Evolutionary conservation across 2,329 filamentous ascomycete species (phyloP).

Genomic region (Sodiomyces alkalinus): DNA sequence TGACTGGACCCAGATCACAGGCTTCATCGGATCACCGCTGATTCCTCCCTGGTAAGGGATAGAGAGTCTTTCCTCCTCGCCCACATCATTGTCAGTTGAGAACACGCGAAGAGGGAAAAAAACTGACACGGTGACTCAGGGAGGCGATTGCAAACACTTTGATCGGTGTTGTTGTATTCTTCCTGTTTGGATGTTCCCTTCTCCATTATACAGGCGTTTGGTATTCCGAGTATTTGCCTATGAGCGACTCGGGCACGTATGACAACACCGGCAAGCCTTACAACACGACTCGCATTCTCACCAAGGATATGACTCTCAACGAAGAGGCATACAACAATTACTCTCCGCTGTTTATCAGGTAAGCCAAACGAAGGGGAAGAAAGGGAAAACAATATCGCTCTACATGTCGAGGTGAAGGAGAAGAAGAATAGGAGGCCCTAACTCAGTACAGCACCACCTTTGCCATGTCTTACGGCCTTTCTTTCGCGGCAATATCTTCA

Average conservation of each 20-base stretch:
- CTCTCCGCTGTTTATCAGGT: conserved; percentile 51
- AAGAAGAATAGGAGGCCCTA: conserved; percentile 3
- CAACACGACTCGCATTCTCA: conserved; percentile 49
- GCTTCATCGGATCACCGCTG: conserved; percentile 51
- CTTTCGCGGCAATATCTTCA: conserved; percentile 55
- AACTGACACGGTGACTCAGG: conserved; percentile 19
- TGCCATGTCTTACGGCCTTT: conserved; percentile 53
- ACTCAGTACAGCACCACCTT: conserved; percentile 46
- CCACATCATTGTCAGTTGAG: background rate
- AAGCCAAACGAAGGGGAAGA: conserved; percentile 3
- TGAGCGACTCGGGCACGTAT: conserved; percentile 54
- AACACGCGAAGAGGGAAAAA: background rate
- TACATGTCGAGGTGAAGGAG: no score
- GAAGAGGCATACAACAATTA: conserved; percentile 49
- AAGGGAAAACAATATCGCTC: no score
- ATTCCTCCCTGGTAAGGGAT: conserved; percentile 48
- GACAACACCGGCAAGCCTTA: conserved; percentile 53
- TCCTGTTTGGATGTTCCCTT: conserved; percentile 39
- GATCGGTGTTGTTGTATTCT: conserved; percentile 51
- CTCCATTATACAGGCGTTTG: conserved; percentile 53
- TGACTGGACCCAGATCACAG: conserved; percentile 61
- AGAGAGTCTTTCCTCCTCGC: background rate
- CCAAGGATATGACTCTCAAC: conserved; percentile 45
- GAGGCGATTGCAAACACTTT: conserved; percentile 60
- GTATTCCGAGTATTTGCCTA: conserved; percentile 50